Conservation (phyloP, 2,329 filamentous ascomycete genomes). For the Penicillium sp. region DNA sequence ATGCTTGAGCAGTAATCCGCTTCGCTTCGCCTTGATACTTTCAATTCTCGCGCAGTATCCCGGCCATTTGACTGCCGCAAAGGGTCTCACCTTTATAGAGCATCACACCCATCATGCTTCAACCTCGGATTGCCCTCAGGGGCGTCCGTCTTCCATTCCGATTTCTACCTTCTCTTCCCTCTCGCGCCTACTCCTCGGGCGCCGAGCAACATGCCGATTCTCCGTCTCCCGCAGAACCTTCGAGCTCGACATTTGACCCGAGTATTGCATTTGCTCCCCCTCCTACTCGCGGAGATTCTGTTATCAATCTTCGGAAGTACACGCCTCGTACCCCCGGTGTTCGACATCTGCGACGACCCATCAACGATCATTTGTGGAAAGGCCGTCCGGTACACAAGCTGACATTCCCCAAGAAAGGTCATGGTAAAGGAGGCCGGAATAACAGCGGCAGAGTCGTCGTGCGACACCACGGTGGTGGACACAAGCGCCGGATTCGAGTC, state of each 20-base stretch:
- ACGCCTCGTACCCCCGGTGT: constrained; percentile 92
- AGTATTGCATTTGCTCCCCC: constrained; percentile 52
- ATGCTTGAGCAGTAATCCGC: constrained; percentile 22
- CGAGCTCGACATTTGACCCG: constrained; percentile 43
- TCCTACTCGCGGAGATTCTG: constrained; percentile 46
- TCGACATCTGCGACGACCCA: constrained; percentile 85
- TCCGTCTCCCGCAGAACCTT: constrained; percentile 32
- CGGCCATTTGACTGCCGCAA: constrained; percentile 13
- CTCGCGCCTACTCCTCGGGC: constrained; percentile 59
- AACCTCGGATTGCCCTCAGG: constrained; percentile 65
- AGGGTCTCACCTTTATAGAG: not conserved
- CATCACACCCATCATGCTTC: constrained; percentile 59
- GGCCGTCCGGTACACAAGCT: constrained; percentile 80
- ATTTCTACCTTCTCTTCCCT: constrained; percentile 50
- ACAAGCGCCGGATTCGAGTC: constrained; percentile 87
- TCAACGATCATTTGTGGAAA: constrained; percentile 98
- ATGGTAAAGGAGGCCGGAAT: constrained; percentile 91
- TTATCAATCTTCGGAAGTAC: constrained; percentile 74
- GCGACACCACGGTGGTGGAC: constrained; percentile 88
- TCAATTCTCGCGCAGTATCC: constrained; percentile 2
- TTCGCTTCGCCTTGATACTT: not conserved
- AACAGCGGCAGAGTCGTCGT: constrained; percentile 84
- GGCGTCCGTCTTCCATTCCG: constrained; percentile 55
- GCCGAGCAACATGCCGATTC: constrained; percentile 41
- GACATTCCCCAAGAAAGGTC: constrained; percentile 91